A percentile compares a stretch with the other conserved stretches of the same genome.
phyloP scores from a whole-genome alignment of 2,329 filamentous ascomycete species.

The Neofusicoccum kwambonambiense region DNA sequence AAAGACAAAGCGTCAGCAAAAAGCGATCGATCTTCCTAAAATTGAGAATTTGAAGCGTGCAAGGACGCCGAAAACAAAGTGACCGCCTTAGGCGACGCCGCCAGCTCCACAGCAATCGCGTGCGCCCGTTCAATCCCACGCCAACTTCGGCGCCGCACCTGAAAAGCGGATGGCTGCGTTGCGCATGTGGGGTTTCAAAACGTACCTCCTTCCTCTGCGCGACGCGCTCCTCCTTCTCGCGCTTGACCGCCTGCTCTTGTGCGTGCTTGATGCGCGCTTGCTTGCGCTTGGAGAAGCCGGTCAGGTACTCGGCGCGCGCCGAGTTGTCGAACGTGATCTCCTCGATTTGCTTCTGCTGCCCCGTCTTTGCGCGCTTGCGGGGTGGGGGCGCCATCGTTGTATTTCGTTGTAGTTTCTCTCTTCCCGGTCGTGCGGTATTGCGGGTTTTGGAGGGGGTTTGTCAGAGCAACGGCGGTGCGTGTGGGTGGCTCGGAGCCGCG shows the following conservation, averaged over 20 bases:
- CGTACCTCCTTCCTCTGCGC: slow-evolving; percentile 71
- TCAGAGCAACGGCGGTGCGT: too few species aligned
- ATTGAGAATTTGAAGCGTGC: neutral
- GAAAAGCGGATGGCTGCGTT: neutral
- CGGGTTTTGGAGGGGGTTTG: too few species aligned
- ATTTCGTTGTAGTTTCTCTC: neutral
- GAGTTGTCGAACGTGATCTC: slow-evolving; percentile 82
- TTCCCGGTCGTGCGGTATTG: too few species aligned
- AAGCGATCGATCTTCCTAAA: too few species aligned
- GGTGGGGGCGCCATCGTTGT: slow-evolving; percentile 23
- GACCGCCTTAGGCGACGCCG: too few species aligned
- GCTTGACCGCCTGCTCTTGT: slow-evolving; percentile 75
- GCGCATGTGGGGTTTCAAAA: too few species aligned
- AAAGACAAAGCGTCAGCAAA: too few species aligned
- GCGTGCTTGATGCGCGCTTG: slow-evolving; percentile 79
- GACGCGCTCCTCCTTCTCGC: slow-evolving; percentile 74
- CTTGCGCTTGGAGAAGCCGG: slow-evolving; percentile 96
- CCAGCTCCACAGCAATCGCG: too few species aligned
- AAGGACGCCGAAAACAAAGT: too few species aligned
- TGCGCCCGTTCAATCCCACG: too few species aligned
- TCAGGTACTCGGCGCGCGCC: slow-evolving; percentile 83
- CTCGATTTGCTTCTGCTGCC: slow-evolving; percentile 55
- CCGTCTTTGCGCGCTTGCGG: slow-evolving; percentile 32
- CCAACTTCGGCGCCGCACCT: too few species aligned
- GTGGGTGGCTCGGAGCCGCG: neutral